Percentiles rank a stretch among this genome's conserved stretches.
Evolutionary conservation across 2,329 filamentous ascomycete genomes (phyloP).

Genomic region (Lachnellula cervina): DNA sequence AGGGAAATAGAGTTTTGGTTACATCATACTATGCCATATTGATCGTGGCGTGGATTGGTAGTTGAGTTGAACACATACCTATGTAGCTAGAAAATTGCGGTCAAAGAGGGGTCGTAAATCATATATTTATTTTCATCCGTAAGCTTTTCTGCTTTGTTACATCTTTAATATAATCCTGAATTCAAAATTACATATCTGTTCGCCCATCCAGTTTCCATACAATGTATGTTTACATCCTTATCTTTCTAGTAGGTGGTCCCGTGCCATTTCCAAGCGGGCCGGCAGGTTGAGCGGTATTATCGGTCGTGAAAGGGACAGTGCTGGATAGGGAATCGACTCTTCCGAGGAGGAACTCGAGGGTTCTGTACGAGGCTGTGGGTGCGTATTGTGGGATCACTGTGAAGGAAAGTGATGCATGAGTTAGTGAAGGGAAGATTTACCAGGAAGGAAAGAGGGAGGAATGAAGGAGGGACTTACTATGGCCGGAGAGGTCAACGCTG

Average conservation of each 20-base stretch:
- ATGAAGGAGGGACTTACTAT: conserved; percentile 42
- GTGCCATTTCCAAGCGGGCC: conserved; percentile 14
- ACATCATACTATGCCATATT: no score
- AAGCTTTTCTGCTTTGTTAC: no score
- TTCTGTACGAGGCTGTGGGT: conserved; percentile 62
- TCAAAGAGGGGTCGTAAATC: no score
- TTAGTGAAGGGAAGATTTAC: neutral
- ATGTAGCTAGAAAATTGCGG: no score
- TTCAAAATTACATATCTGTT: neutral
- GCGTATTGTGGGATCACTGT: conserved; percentile 55
- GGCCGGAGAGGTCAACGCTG: conserved; percentile 58
- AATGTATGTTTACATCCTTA: neutral
- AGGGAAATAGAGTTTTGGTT: no score
- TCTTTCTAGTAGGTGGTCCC: conserved; percentile 10
- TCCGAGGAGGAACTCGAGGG: conserved; percentile 72
- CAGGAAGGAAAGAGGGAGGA: conserved; percentile 28
- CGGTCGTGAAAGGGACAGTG: conserved; percentile 35
- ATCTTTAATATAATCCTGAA: neutral
- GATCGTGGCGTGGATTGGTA: no score
- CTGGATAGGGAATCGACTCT: conserved; percentile 53
- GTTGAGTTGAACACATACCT: no score
- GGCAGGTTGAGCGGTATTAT: conserved; percentile 13
- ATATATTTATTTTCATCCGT: no score
- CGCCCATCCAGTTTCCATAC: no score
- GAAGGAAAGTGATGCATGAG: neutral